Percentiles rank a stretch among this genome's conserved stretches.
Evolutionary conservation across 1,139 yeast genomes (phyloP).

Genomic region (Tardiomyces blankii): DNA sequence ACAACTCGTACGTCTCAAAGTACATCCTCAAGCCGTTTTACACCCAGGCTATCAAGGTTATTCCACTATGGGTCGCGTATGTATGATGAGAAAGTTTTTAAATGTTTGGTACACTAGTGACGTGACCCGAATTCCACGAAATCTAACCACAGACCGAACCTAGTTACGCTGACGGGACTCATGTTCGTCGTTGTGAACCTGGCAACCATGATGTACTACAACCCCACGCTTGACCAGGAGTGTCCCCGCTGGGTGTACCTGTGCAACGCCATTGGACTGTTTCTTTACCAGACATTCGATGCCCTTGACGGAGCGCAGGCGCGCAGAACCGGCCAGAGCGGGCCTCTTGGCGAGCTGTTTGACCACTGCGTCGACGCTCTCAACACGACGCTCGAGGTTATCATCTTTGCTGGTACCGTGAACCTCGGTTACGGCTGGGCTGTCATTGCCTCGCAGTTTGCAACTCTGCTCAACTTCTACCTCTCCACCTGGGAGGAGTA

Average conservation of each 20-base stretch:
- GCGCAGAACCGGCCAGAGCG: conserved; percentile 80
- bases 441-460: conserved; percentile 59
- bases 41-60: conserved; percentile 52
- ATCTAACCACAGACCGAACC: conserved; percentile 39
- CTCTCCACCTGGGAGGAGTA: conserved; percentile 94
- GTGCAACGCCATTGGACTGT: conserved; percentile 72
- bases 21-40: conserved; percentile 68
- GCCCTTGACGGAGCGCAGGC: conserved; percentile 97
- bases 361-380: conserved; percentile 90
- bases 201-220: conserved; percentile 55
- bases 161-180: conserved; percentile 73
- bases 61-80: conserved; percentile 47
- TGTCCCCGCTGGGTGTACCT: conserved; percentile 79
- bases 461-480: conserved; percentile 68
- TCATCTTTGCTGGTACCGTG: conserved; percentile 62
- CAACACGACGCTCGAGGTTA: conserved; percentile 71
- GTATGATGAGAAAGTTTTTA: background rate
- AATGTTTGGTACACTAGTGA: too few relatives aligned
- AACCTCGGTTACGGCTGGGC: conserved; percentile 62
- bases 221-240: conserved; percentile 44
- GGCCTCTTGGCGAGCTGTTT: conserved; percentile 89
- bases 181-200: conserved; percentile 57
- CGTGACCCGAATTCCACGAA: too few relatives aligned
- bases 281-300: conserved; percentile 89
- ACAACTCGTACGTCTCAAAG: conserved; percentile 67